These are phyloP conservation scores for Paraphoma sp. DNA, from an alignment of 2,329 filamentous ascomycete genomes.

Conservation along the genomic window DNA sequence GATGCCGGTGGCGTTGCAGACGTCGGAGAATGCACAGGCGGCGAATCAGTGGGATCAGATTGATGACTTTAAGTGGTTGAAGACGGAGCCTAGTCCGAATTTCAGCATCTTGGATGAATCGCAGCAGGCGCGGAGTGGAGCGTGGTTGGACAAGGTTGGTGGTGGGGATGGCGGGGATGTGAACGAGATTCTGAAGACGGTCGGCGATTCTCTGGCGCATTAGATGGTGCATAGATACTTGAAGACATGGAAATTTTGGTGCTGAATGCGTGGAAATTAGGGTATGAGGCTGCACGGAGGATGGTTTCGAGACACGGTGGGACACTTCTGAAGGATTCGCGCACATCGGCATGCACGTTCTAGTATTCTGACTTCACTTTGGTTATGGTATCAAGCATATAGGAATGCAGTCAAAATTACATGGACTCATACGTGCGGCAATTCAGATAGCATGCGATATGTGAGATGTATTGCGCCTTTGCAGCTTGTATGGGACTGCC, in stretches of 20 bases:
- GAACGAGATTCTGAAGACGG: conserved; percentile 20
- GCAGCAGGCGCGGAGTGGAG: conserved; percentile 64
- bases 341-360: too few species aligned
- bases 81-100: conserved; percentile 83
- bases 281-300: too few species aligned
- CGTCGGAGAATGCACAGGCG: conserved; percentile 18
- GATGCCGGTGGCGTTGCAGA: conserved; percentile 72
- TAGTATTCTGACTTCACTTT: too few species aligned
- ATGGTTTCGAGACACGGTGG: too few species aligned
- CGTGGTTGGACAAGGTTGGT: conserved; percentile 65
- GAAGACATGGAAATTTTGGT: too few species aligned
- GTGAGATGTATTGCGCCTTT: too few species aligned
- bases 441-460: too few species aligned
- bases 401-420: not conserved
- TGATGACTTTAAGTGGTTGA: conserved; percentile 98
- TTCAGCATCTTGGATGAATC: conserved; percentile 74
- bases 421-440: not conserved
- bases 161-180: conserved; percentile 10
- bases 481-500: too few species aligned
- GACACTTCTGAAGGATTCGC: too few species aligned
- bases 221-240: not conserved
- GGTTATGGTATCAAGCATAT: too few species aligned
- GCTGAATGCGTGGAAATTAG: too few species aligned
- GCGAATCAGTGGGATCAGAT: conserved; percentile 85
- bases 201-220: conserved; percentile 6